Base-by-base conservation (phyloP, 305 asterid species). In the Solanum hybrid region DNA sequence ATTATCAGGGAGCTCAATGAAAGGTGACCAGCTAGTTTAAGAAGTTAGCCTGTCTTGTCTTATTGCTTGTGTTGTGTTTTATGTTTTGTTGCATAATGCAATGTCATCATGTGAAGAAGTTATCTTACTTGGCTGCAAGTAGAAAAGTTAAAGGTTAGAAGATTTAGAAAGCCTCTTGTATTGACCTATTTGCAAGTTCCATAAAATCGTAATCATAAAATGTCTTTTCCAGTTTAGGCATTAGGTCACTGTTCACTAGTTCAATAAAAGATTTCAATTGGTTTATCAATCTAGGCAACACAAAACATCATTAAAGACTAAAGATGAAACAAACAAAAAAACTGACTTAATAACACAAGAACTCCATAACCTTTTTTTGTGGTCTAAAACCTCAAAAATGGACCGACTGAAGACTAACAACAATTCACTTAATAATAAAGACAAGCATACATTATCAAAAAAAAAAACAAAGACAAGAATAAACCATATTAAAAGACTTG, bases 1-100 rank as follows among this genome's bases (percentile, higher is more conserved):
- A 88, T 89, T 94, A 69, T 93, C 99, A 29, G 98, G 98, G 90
- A 96, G 97, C 95, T 96, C 87, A 85, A 93, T 94, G 5, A 97
- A 97, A 96, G 99, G 99, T 97, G 90, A 92, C 72, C 87, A 84
- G 51, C 86, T 77, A 66, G 86, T 56, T 56, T 17, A 37, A 89
- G 31, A 78, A 88, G 69, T 20, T 73, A 8, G 85, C 31, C 20
- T 31, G 32, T 46, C 72, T 10, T 88, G 51, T 88, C 78, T 22
- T 69, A 34, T 88, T 88, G 86, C 85, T 31, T 88, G 22, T 87
- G 89, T 77, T 88, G 29, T 87, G 89, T 46, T 69, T 29, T 26
- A 35, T 78, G 86, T 88, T 38, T 31, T 76, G 73, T 88, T 64
- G 34, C 78, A 9, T 88, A 35, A 51, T 78, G 78, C 82, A 24